Evolutionary conservation across 2,329 filamentous ascomycete species (phyloP).

Genomic region (Trichoderma oligosporum): DNA sequence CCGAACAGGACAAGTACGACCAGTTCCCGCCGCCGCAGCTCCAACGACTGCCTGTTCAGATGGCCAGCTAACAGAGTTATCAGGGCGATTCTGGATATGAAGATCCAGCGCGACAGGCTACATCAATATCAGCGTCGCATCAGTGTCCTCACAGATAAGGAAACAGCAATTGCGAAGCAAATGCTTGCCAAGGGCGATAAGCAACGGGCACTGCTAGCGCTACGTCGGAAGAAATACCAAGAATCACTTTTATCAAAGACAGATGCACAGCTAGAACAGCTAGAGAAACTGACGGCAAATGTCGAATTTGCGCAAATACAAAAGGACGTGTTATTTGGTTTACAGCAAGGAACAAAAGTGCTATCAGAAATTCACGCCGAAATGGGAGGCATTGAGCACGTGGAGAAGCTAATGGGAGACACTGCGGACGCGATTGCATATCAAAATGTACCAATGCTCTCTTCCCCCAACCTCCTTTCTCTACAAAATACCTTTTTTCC

Average conservation of each 20-base stretch:
- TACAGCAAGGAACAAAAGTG: constrained; percentile 88
- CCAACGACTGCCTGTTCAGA: neutral
- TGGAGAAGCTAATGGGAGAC: constrained; percentile 94
- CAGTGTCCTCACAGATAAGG: constrained; percentile 75
- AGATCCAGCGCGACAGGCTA: constrained; percentile 94
- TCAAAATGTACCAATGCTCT: constrained; percentile 61
- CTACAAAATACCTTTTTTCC: neutral
- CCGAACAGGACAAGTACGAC: constrained; percentile 74
- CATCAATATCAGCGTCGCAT: constrained; percentile 95
- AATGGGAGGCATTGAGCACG: constrained; percentile 90
- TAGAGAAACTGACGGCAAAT: constrained; percentile 81
- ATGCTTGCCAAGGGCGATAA: constrained; percentile 80
- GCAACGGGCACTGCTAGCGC: constrained; percentile 74
- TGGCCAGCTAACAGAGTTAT: neutral
- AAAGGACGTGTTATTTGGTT: constrained; percentile 89
- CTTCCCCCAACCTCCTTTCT: neutral
- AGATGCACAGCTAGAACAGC: constrained; percentile 86
- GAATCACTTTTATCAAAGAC: constrained; percentile 84
- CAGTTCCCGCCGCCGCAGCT: neutral
- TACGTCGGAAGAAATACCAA: constrained; percentile 96
- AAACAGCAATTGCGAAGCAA: constrained; percentile 80
- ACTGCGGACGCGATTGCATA: constrained; percentile 87
- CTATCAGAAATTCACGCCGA: constrained; percentile 88
- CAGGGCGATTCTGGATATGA: constrained; percentile 95
- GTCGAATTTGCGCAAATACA: constrained; percentile 97